phyloP scores from a whole-genome alignment of 2,329 filamentous ascomycete genomes.

The Sclerotinia subarctica region DNA sequence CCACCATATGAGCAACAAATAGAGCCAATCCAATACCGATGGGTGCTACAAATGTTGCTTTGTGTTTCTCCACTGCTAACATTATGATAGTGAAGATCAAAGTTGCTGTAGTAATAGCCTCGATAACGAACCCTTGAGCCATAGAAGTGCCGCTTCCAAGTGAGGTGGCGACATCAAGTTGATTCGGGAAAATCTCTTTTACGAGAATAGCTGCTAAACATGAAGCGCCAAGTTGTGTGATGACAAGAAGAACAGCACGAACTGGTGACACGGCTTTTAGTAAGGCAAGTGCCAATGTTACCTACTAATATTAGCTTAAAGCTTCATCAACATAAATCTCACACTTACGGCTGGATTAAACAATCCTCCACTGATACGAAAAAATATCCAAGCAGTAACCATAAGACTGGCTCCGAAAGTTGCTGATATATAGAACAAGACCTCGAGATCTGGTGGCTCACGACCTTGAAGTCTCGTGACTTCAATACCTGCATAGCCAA shows the following conservation, averaged over 20 bases:
- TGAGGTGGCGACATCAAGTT: slow-evolving; percentile 43
- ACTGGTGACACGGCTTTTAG: slow-evolving; percentile 38
- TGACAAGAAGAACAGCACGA: slow-evolving; percentile 37
- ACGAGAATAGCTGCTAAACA: slow-evolving; percentile 45
- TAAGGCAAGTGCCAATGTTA: slow-evolving; percentile 41
- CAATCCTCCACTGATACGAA: slow-evolving; percentile 49
- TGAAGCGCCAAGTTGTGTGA: slow-evolving; percentile 39
- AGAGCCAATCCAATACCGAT: slow-evolving; percentile 41
- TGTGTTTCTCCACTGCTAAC: slow-evolving; percentile 49
- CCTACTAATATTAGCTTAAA: slow-evolving; percentile 11
- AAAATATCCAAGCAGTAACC: slow-evolving; percentile 56
- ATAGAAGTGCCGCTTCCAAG: slow-evolving; percentile 43
- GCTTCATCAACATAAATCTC: background rate
- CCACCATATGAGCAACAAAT: slow-evolving; percentile 47
- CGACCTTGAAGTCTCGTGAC: slow-evolving; percentile 24
- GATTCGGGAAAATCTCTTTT: slow-evolving; percentile 38
- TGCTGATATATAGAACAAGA: slow-evolving; percentile 40
- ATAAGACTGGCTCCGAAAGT: slow-evolving; percentile 42
- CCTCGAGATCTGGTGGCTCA: slow-evolving; percentile 35
- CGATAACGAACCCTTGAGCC: slow-evolving; percentile 49
- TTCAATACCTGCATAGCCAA: slow-evolving; percentile 37
- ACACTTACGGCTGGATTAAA: slow-evolving; percentile 47
- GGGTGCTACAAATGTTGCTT: slow-evolving; percentile 46
- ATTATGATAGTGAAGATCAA: slow-evolving; percentile 51
- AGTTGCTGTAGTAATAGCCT: slow-evolving; percentile 48